phyloP scores from a whole-genome alignment of 208 protist species.

The Leishmania lainsoni region DNA sequence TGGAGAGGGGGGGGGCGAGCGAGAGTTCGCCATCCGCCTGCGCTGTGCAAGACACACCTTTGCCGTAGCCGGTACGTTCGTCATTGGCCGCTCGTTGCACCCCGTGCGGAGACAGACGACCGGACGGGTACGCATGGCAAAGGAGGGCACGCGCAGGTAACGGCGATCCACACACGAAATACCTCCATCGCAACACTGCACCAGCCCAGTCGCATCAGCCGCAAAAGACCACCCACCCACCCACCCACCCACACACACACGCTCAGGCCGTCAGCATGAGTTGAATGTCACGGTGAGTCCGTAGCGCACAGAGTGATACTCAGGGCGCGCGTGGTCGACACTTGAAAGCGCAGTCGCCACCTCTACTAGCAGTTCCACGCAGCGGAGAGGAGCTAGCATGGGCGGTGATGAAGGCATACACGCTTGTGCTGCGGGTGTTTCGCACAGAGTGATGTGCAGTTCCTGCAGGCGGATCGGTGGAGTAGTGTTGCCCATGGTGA shows the following conservation, averaged over 20 bases:
- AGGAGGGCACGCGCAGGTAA: neutral
- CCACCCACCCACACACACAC: too few relatives aligned
- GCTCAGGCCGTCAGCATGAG: neutral
- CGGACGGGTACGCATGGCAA: neutral
- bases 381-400: slow-evolving; percentile 3
- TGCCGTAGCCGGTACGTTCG: neutral
- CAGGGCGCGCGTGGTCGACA: neutral
- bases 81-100: neutral
- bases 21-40: neutral
- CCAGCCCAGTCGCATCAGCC: neutral
- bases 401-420: neutral
- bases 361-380: slow-evolving; percentile 9
- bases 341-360: slow-evolving; percentile 19
- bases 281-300: slow-evolving; percentile 14
- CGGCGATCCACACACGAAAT: neutral
- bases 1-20: neutral
- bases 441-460: neutral
- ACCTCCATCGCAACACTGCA: neutral
- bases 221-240: neutral
- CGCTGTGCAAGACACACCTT: neutral
- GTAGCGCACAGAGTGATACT: slow-evolving; percentile 10
- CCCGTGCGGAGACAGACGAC: neutral
- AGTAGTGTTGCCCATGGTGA: neutral
- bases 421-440: neutral
- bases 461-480: slow-evolving; percentile 1